Base-by-base conservation (phyloP, 2,329 filamentous ascomycete genomes). In the Xylaria sp. region DNA sequence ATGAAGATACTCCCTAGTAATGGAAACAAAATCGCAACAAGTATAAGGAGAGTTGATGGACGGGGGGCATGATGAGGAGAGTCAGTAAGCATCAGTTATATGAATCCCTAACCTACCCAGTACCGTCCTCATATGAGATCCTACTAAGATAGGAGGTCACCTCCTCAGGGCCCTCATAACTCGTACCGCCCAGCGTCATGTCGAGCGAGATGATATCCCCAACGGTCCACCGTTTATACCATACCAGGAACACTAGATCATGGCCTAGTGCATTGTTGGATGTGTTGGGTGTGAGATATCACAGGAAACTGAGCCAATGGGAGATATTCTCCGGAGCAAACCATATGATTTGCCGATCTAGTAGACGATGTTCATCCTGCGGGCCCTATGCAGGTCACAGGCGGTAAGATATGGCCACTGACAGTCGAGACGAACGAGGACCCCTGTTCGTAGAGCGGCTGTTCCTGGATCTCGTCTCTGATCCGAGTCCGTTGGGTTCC, bases 331-430 rank as follows among this genome's bases (percentile, higher is more conserved):
- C 51, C 17, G 38, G 33, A 36, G 45, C 64, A 63, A 65, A 66
- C 61, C 51, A 55, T 69, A 60, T 73, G 72, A 73, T 75, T 75
- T 69, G 73, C 58, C 69, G 66, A 69, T 67, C 31, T 29, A 49
- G 20, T 6, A 49, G 39, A 60, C 45, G 25, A 54, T 55, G 53
- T 22, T 62, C 15, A 45, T 66, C 36, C 25, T 36, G 62, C 64
- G 59, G 70, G 69, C 69, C 65, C 56, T 33, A 61, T 62, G 65
- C 54, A 69, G 73, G 72, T 71, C 69, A 63, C 63, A 54, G 70
- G 73, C 73, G 73, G 69, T 64, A 74, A 74, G 73, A 66, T 67
- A 61, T 51, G 66, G 63, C 66, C 72, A 70, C 47, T 66, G 54
- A 47, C 29, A 11, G 36, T 31, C 33, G 5, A 44, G 58, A 44